These are phyloP conservation scores for Parascedosporium putredinis DNA, from an alignment of 2,329 filamentous ascomycete genomes.

Conservation along the genomic window DNA sequence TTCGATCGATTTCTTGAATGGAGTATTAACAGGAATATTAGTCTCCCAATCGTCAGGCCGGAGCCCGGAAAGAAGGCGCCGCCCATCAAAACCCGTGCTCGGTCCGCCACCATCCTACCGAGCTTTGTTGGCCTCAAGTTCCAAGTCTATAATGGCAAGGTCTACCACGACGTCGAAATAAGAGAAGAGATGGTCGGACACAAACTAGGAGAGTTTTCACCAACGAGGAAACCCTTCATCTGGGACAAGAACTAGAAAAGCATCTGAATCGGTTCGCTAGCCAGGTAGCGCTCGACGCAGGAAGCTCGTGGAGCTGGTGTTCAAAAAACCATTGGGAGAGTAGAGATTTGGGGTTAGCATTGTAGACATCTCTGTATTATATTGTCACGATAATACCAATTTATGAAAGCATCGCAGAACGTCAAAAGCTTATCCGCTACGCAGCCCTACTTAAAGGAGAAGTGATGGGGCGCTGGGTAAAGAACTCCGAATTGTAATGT, in stretches of 20 bases:
- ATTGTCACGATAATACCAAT: constrained; percentile 8
- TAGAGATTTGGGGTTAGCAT: background rate
- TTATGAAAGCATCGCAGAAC: background rate
- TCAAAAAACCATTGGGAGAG: background rate
- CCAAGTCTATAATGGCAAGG: constrained; percentile 85
- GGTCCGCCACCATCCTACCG: constrained; percentile 79
- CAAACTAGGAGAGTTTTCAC: constrained; percentile 85
- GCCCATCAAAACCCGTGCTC: constrained; percentile 78
- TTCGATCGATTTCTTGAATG: no score
- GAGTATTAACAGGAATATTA: constrained; percentile 17
- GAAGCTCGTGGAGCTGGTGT: no score
- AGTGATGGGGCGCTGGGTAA: no score
- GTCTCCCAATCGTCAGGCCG: constrained; percentile 53
- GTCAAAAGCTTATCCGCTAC: no score
- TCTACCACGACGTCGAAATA: constrained; percentile 70
- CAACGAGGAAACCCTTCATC: constrained; percentile 49
- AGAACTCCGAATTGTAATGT: no score
- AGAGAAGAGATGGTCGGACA: constrained; percentile 96
- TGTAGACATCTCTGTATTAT: constrained; percentile 3
- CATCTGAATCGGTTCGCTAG: no score
- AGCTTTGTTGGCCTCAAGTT: constrained; percentile 87
- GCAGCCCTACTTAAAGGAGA: no score
- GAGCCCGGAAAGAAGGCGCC: constrained; percentile 52
- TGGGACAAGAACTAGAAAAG: constrained; percentile 30
- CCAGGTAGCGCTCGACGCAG: no score